These are phyloP conservation scores for Exophiala viscosa DNA, from an alignment of 2,329 filamentous ascomycete genomes.

Conservation along the genomic window DNA sequence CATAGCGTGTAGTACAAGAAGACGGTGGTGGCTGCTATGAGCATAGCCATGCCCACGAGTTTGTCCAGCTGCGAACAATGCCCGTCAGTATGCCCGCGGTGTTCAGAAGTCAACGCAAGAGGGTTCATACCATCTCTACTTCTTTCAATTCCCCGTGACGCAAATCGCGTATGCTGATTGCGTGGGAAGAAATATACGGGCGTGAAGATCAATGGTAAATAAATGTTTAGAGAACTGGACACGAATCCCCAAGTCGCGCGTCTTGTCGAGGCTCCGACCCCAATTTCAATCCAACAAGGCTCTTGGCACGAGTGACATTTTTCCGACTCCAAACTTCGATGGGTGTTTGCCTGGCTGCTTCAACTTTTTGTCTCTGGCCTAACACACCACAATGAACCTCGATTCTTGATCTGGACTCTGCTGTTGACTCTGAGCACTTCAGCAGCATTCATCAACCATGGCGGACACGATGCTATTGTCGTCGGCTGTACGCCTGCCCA, in stretches of 20 bases:
- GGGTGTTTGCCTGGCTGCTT: not conserved
- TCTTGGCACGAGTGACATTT: constrained; percentile 8
- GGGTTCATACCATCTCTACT: constrained; percentile 15
- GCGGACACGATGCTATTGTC: constrained; percentile 46
- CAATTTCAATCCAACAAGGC: too few relatives aligned
- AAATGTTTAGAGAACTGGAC: constrained; percentile 15
- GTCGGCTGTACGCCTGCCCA: constrained; percentile 58
- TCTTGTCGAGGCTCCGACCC: not conserved
- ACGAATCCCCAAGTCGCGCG: constrained; percentile 18
- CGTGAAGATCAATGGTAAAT: not conserved
- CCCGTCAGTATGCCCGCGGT: constrained; percentile 1
- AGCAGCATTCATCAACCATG: constrained; percentile 31
- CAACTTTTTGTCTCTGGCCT: not conserved
- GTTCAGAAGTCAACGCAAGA: not conserved
- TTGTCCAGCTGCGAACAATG: constrained; percentile 71
- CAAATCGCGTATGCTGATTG: too few relatives aligned
- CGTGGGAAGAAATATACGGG: too few relatives aligned
- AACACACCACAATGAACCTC: not conserved
- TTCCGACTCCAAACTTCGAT: constrained; percentile 1
- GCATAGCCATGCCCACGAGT: constrained; percentile 72
- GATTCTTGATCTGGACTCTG: not conserved
- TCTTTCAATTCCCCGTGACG: not conserved
- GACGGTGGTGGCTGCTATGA: constrained; percentile 67
- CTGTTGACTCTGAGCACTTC: not conserved
- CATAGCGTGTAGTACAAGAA: constrained; percentile 95